phyloP scores from a whole-genome alignment of 306 rosid genomes.

The Fragaria ananassa region DNA sequence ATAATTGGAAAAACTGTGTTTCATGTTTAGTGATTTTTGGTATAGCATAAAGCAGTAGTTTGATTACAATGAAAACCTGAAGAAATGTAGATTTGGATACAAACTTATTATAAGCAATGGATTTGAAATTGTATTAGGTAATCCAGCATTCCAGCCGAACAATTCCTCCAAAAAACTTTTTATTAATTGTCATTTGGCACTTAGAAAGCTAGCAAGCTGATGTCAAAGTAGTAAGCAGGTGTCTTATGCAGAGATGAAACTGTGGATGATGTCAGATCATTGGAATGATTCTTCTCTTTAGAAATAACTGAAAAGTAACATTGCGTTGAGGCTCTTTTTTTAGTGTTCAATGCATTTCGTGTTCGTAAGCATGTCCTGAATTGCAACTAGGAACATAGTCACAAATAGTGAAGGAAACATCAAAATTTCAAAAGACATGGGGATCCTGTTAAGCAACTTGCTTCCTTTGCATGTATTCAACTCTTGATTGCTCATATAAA shows the following conservation, averaged over 20 bases:
- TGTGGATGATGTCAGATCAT: neutral
- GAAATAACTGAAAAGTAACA: neutral
- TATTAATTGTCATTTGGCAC: neutral
- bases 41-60: neutral
- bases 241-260: neutral
- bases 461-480: slow-evolving; percentile 16
- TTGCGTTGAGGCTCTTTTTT: neutral
- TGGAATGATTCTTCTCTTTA: slow-evolving; percentile 7
- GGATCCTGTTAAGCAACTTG: slow-evolving; percentile 2
- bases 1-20: neutral
- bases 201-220: neutral
- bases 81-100: neutral
- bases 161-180: neutral
- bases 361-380: slow-evolving; percentile 1
- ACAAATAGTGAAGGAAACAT: neutral
- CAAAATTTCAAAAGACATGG: neutral
- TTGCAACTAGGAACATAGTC: neutral
- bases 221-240: neutral
- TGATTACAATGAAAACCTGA: neutral
- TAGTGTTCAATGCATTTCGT: neutral
- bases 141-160: neutral
- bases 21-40: neutral
- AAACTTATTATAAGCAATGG: neutral
- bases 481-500: slow-evolving; percentile 17
- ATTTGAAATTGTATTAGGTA: neutral